A percentile compares a stretch with the other conserved stretches of the same genome.
Evolutionary conservation across 805 yeast species (phyloP).

Genomic region (Saccharomycopsis javanensis): DNA sequence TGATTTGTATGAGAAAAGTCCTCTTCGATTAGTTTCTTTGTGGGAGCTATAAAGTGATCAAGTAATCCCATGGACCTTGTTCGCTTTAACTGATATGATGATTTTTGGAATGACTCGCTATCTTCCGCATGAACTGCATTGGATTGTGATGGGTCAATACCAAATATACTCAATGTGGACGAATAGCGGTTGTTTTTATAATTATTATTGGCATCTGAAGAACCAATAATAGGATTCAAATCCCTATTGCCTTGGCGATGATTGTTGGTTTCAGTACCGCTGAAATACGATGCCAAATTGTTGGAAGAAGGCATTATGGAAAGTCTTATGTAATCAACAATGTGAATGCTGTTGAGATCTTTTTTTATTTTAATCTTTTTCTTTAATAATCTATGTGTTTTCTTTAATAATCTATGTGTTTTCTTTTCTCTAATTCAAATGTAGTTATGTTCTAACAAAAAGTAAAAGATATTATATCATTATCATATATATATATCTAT

Average conservation of each 20-base stretch:
- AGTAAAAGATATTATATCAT: too few relatives aligned
- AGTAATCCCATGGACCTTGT: constrained; percentile 76
- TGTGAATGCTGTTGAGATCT: background rate
- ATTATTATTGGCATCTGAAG: background rate
- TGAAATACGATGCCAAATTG: constrained; percentile 6
- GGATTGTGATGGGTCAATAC: constrained; percentile 33
- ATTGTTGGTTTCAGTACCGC: background rate
- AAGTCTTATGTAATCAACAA: background rate
- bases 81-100: constrained; percentile 67
- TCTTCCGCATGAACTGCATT: constrained; percentile 59
- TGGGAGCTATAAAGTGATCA: constrained; percentile 55
- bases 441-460: too few relatives aligned
- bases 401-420: too few relatives aligned
- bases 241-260: background rate
- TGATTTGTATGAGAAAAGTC: constrained; percentile 22
- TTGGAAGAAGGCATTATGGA: constrained; percentile 10
- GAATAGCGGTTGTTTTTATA: background rate
- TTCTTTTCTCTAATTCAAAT: too few relatives aligned
- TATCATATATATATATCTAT: too few relatives aligned
- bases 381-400: background rate
- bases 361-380: background rate
- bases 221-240: background rate
- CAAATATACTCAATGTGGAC: constrained; percentile 14
- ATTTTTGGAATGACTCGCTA: constrained; percentile 57
- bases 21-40: constrained; percentile 30